Evolutionary conservation across 345 rosid species (phyloP).

Genomic region (Brassica nigra): DNA sequence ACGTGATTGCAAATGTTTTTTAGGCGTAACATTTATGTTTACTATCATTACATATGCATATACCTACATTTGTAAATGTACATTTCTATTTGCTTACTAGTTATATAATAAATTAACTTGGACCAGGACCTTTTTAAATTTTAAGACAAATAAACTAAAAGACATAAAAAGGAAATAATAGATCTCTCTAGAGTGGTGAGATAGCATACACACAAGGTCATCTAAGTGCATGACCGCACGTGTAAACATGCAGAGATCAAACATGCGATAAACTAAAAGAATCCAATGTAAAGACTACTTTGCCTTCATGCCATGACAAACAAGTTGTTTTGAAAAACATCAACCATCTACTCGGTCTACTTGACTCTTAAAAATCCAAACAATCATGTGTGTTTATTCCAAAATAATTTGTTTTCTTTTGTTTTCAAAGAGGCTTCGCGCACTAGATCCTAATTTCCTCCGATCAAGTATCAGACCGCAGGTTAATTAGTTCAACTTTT

Average conservation of each 20-base stretch:
- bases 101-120: background rate
- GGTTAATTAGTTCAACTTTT: background rate
- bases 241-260: constrained; percentile 36
- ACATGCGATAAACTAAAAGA: constrained; percentile 22
- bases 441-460: background rate
- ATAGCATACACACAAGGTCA: constrained; percentile 25
- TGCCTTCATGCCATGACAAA: constrained; percentile 29
- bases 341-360: background rate
- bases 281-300: constrained; percentile 35
- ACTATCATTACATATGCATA: constrained; percentile 12
- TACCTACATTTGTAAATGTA: background rate
- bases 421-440: background rate
- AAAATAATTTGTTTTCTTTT: background rate
- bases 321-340: constrained; percentile 18
- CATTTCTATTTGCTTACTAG: background rate
- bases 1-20: constrained; percentile 4
- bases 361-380: background rate
- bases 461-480: background rate
- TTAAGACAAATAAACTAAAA: too few relatives aligned
- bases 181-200: constrained; percentile 29
- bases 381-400: background rate
- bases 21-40: constrained; percentile 15
- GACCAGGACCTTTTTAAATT: background rate
- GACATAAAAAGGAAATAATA: constrained; percentile 11
- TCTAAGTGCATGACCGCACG: constrained; percentile 38